These are phyloP conservation scores for Xylariaceae sp. DNA, from an alignment of 2,329 filamentous ascomycete genomes.

Conservation along the genomic window DNA sequence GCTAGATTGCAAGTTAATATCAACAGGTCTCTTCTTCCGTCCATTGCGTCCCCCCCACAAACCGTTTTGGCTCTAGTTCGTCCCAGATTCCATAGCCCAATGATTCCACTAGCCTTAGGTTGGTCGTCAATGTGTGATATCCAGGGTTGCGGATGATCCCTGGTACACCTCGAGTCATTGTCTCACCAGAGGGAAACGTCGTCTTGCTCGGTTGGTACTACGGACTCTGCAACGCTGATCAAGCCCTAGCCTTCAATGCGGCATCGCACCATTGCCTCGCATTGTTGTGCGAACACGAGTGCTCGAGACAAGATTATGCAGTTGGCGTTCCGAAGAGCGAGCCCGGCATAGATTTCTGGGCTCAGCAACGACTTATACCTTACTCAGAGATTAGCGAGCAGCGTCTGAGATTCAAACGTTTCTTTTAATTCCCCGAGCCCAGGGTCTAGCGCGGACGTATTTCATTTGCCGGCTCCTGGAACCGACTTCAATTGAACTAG, in stretches of 20 bases:
- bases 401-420: not conserved
- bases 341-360: not conserved
- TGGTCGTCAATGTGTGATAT: too few species aligned
- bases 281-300: conserved; percentile 23
- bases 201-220: too few species aligned
- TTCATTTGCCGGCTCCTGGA: conserved; percentile 6
- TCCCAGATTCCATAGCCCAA: too few species aligned
- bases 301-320: conserved; percentile 9
- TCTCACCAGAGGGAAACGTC: too few species aligned
- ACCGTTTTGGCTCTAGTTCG: too few species aligned
- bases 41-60: too few species aligned
- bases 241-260: conserved; percentile 7
- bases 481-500: conserved; percentile 6
- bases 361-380: conserved; percentile 7
- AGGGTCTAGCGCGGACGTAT: conserved; percentile 1
- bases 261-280: conserved; percentile 16
- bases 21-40: too few species aligned
- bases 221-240: not conserved
- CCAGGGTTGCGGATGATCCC: too few species aligned
- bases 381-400: conserved; percentile 15
- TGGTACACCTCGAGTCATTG: not conserved
- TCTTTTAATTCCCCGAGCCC: not conserved
- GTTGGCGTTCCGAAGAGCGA: conserved; percentile 1
- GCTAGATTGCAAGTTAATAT: too few species aligned
- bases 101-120: too few species aligned